Conservation (phyloP, 2,329 filamentous ascomycete genomes). For the Colletotrichum sp. region DNA sequence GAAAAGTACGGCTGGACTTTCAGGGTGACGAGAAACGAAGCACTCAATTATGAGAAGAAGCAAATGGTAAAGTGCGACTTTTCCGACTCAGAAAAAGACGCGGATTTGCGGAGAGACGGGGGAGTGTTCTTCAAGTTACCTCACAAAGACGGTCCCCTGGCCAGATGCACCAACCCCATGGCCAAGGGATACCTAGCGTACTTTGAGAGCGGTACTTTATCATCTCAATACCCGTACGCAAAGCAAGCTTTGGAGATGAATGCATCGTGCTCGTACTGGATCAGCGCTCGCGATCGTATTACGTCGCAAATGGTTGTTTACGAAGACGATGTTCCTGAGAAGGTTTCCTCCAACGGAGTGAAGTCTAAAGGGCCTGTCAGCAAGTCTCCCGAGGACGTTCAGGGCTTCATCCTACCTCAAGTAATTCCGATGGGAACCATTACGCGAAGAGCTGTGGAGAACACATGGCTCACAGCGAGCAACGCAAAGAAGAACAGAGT, state of each 20-base stretch:
- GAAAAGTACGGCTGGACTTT: slow-evolving; percentile 95
- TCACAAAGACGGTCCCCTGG: slow-evolving; percentile 90
- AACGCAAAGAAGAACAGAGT: slow-evolving; percentile 97
- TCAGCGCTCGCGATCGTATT: slow-evolving; percentile 91
- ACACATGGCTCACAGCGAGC: slow-evolving; percentile 97
- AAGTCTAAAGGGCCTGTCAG: slow-evolving; percentile 24
- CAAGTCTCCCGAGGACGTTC: slow-evolving; percentile 22
- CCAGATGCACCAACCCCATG: slow-evolving; percentile 85
- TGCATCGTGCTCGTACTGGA: slow-evolving; percentile 98
- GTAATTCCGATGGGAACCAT: slow-evolving; percentile 99
- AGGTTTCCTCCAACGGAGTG: background rate
- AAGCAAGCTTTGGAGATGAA: slow-evolving; percentile 99
- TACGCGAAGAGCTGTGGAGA: slow-evolving; percentile 91
- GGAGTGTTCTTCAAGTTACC: slow-evolving; percentile 90
- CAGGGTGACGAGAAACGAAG: slow-evolving; percentile 68
- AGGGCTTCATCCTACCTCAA: slow-evolving; percentile 92
- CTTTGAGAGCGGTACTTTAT: slow-evolving; percentile 87
- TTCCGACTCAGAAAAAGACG: slow-evolving; percentile 71
- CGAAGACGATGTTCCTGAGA: slow-evolving; percentile 60
- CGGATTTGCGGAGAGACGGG: slow-evolving; percentile 64
- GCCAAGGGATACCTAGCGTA: slow-evolving; percentile 90
- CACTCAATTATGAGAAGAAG: slow-evolving; percentile 69
- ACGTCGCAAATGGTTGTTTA: slow-evolving; percentile 96
- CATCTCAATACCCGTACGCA: slow-evolving; percentile 87
- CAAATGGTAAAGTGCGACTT: slow-evolving; percentile 80